Evolutionary conservation across 768 basidiomycete genomes (phyloP).

Genomic region (Tulasnella sp.): DNA sequence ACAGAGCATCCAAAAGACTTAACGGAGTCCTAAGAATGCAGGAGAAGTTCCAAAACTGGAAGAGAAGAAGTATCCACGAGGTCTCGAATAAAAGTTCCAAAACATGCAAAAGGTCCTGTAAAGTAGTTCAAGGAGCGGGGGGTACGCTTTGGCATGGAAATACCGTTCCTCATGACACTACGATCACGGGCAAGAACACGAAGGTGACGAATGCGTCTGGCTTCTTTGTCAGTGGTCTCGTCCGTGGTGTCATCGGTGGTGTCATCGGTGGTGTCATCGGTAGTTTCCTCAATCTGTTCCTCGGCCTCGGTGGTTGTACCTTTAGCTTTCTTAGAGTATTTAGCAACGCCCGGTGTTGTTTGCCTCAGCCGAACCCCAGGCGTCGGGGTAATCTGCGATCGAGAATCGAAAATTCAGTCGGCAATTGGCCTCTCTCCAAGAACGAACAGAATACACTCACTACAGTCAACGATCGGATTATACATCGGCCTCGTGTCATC

Average conservation of each 20-base stretch:
- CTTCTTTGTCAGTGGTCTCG: neutral
- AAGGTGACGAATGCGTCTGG: neutral
- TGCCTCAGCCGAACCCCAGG: conserved; percentile 64
- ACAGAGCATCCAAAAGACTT: no score
- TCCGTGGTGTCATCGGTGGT: no score
- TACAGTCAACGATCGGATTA: conserved; percentile 66
- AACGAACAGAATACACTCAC: neutral
- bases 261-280: no score
- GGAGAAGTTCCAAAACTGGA: no score
- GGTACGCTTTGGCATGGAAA: conserved; percentile 5
- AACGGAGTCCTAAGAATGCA: no score
- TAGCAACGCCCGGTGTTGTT: conserved; percentile 52
- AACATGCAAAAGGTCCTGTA: neutral
- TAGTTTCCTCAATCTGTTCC: no score
- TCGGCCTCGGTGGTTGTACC: no score
- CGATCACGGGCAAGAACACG: no score
- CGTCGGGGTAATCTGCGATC: conserved; percentile 58
- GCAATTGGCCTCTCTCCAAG: neutral
- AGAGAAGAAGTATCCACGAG: neutral
- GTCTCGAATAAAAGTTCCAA: neutral
- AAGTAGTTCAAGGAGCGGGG: neutral
- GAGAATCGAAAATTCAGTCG: neutral
- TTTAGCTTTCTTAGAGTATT: no score
- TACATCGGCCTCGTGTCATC: conserved; percentile 62
- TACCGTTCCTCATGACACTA: neutral